Evolutionary conservation across 192 early-diverging fungal genomes (phyloP), one percentile per base, ranked within the genome.

Genomic region (Lobosporangium transversale): DNA sequence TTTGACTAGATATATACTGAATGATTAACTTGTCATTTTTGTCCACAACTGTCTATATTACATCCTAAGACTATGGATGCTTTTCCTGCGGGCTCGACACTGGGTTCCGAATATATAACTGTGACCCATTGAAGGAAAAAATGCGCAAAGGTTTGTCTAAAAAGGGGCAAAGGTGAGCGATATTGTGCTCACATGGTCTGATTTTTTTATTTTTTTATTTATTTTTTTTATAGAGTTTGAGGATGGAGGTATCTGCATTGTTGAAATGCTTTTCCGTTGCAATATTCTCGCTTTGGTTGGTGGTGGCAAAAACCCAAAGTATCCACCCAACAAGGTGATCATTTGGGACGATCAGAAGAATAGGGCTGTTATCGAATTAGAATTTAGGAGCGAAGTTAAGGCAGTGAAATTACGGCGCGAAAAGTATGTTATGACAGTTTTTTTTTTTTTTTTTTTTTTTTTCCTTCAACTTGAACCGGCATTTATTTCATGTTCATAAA

Each of bases 221-320:
- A 23, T 47, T 2, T 14, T n/a, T 23, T 12, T 35, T 42, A 53
- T 75, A 87, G 91, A 91, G 79, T 89, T 91, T 44, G 92, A 91
- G 43, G 93, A 94, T 59, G 94, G 95, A 12, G 91, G 93, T 12
- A 89, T 95, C 60, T 85, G 86, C 20, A 85, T 93, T 4, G 92
- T 93, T 9, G 91, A 93, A 54, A 93, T 95, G 93, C 83, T 95
- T 8, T 90, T 91, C 68, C 83, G 93, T 7, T 91, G 91, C 58
- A 96, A 97, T 70, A 94, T 91, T 67, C 82, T 96, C 33, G 94
- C 92, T 0, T 84, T 95, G 51, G 94, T 96, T 14, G 94, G 92
- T 29, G 92, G 92, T 2, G 93, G 93, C 14, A 86, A 89, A 58
- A 91, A 94, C 59, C 94, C 95, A 44, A 85, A 87, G 67, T 93